Conservation (phyloP, 2,329 filamentous ascomycete genomes). For the Pseudocercospora musae region DNA sequence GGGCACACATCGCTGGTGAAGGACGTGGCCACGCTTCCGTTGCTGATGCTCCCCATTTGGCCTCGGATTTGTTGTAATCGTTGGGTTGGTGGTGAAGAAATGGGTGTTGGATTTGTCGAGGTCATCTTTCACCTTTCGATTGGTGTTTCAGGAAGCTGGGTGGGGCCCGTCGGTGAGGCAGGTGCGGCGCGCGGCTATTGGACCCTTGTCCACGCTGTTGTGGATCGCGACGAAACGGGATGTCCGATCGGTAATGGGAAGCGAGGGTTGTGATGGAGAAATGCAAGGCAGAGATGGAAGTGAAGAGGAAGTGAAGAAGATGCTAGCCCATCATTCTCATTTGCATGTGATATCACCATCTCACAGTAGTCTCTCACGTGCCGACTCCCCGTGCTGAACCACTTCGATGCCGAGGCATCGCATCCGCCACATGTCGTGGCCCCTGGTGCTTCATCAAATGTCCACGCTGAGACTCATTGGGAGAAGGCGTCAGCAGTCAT, state of each 20-base stretch:
- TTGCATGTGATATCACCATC: slow-evolving; percentile 1
- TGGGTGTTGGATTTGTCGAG: slow-evolving; percentile 33
- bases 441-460: too few relatives aligned
- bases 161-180: background rate
- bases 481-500: background rate
- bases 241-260: background rate
- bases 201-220: background rate
- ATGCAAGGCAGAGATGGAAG: background rate
- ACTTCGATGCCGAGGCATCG: slow-evolving; percentile 2
- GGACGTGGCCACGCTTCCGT: slow-evolving; percentile 19
- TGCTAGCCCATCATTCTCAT: background rate
- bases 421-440: too few relatives aligned
- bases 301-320: background rate
- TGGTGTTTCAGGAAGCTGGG: background rate
- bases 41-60: slow-evolving; percentile 25
- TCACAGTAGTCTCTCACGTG: background rate
- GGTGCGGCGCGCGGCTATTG: background rate
- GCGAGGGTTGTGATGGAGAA: background rate
- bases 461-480: background rate
- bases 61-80: slow-evolving; percentile 30
- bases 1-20: slow-evolving; percentile 30
- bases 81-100: slow-evolving; percentile 32
- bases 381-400: background rate
- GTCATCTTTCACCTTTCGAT: slow-evolving; percentile 7
- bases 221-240: background rate